phyloP scores from a whole-genome alignment of 805 yeast species.

The Blastobotrys parvus region DNA sequence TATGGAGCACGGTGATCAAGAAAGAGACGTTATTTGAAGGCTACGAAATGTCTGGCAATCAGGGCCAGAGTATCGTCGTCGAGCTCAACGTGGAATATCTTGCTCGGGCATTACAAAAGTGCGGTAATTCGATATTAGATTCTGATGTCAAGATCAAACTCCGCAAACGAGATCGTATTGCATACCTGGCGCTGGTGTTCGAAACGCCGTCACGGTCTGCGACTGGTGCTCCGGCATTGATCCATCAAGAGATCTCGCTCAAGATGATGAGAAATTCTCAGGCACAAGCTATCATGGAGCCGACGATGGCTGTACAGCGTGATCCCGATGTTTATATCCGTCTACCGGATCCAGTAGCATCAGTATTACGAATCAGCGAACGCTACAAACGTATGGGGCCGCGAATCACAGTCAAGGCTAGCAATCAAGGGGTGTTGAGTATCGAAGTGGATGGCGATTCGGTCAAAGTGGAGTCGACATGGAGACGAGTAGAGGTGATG shows the following conservation, averaged over 20 bases:
- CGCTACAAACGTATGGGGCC: constrained; percentile 23
- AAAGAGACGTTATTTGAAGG: constrained; percentile 35
- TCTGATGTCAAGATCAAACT: constrained; percentile 20
- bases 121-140: constrained; percentile 28
- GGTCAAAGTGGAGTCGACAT: constrained; percentile 22
- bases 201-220: constrained; percentile 47
- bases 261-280: not conserved
- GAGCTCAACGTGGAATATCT: constrained; percentile 58
- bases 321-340: constrained; percentile 44
- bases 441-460: constrained; percentile 19
- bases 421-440: constrained; percentile 17
- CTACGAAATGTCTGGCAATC: constrained; percentile 42
- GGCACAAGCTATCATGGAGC: not conserved
- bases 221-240: constrained; percentile 17
- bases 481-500: constrained; percentile 15
- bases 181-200: constrained; percentile 46
- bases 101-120: constrained; percentile 48
- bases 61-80: constrained; percentile 47
- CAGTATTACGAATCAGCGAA: constrained; percentile 25
- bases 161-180: constrained; percentile 32
- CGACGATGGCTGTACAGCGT: not conserved
- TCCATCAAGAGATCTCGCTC: constrained; percentile 5
- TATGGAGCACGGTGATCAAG: constrained; percentile 52
- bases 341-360: constrained; percentile 28
- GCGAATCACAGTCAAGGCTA: constrained; percentile 16